A percentile compares a stretch with the other conserved stretches of the same genome.
These are phyloP conservation scores for Senna tora DNA, from an alignment of 306 rosid species.

Conservation along the genomic window DNA sequence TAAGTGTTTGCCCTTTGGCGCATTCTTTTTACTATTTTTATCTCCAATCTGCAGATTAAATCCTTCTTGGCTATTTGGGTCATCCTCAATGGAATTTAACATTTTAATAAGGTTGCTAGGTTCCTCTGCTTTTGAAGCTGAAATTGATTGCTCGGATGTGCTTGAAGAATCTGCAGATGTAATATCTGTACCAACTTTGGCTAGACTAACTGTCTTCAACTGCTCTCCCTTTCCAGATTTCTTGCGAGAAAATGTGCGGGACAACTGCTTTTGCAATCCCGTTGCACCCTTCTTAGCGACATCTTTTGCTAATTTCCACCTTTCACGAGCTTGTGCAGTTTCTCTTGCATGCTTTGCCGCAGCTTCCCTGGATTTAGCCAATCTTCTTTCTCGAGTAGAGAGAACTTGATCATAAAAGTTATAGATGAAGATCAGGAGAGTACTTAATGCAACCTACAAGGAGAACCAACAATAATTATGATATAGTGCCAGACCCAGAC, in stretches of 20 bases:
- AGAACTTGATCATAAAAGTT: slow-evolving; percentile 61
- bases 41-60: slow-evolving; percentile 56
- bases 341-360: slow-evolving; percentile 61
- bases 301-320: slow-evolving; percentile 59
- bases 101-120: slow-evolving; percentile 52
- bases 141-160: slow-evolving; percentile 30
- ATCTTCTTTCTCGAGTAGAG: slow-evolving; percentile 55
- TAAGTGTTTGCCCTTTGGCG: slow-evolving; percentile 47
- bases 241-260: slow-evolving; percentile 53
- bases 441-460: slow-evolving; percentile 53
- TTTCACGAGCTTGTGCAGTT: slow-evolving; percentile 60
- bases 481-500: not conserved
- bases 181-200: slow-evolving; percentile 19
- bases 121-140: slow-evolving; percentile 48
- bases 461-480: slow-evolving; percentile 25
- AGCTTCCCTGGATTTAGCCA: slow-evolving; percentile 57
- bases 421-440: slow-evolving; percentile 47
- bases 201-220: slow-evolving; percentile 28
- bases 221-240: slow-evolving; percentile 42
- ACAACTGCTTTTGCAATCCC: slow-evolving; percentile 45
- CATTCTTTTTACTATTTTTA: slow-evolving; percentile 54
- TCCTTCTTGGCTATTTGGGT: slow-evolving; percentile 51
- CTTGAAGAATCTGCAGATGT: slow-evolving; percentile 44
- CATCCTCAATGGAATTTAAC: slow-evolving; percentile 43
- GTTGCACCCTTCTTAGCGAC: slow-evolving; percentile 45